Evolutionary conservation across 352 stramenopile species (phyloP).

Genomic region (Globisporangium alternatum): DNA sequence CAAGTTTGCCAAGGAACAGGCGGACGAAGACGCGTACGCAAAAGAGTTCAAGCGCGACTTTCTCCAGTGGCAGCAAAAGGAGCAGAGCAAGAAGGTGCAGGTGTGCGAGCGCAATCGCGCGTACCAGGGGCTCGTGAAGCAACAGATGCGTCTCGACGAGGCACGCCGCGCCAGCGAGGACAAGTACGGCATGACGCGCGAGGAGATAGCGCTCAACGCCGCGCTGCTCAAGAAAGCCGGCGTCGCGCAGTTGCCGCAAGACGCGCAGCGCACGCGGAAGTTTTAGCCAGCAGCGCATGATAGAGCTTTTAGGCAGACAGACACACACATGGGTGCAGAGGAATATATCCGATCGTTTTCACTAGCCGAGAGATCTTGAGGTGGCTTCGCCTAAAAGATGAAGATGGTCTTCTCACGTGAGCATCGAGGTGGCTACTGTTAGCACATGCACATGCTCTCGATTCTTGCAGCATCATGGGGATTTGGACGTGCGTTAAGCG

Average conservation of each 20-base stretch:
- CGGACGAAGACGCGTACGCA: slow-evolving; percentile 43
- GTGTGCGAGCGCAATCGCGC: slow-evolving; percentile 35
- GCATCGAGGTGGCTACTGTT: no score
- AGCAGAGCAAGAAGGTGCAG: slow-evolving; percentile 27
- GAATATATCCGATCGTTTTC: no score
- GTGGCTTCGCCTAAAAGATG: no score
- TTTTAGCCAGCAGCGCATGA: background rate
- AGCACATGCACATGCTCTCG: no score
- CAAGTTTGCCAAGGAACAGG: slow-evolving; percentile 22
- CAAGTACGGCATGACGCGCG: slow-evolving; percentile 63
- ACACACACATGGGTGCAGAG: no score
- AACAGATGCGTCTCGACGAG: slow-evolving; percentile 45
- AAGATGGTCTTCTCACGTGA: no score
- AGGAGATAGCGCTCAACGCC: slow-evolving; percentile 58
- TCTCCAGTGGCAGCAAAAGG: slow-evolving; percentile 36
- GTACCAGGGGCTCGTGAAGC: slow-evolving; percentile 40
- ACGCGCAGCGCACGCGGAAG: slow-evolving; percentile 8
- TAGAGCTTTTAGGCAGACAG: no score
- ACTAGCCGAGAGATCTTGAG: no score
- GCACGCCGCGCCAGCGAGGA: slow-evolving; percentile 41
- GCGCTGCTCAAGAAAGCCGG: slow-evolving; percentile 40
- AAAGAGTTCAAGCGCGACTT: slow-evolving; percentile 44
- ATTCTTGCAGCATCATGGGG: no score
- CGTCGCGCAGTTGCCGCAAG: slow-evolving; percentile 14
- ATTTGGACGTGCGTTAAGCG: no score